Base-by-base conservation (phyloP, 352 stramenopile species). In the Phytophthora foliorum region DNA sequence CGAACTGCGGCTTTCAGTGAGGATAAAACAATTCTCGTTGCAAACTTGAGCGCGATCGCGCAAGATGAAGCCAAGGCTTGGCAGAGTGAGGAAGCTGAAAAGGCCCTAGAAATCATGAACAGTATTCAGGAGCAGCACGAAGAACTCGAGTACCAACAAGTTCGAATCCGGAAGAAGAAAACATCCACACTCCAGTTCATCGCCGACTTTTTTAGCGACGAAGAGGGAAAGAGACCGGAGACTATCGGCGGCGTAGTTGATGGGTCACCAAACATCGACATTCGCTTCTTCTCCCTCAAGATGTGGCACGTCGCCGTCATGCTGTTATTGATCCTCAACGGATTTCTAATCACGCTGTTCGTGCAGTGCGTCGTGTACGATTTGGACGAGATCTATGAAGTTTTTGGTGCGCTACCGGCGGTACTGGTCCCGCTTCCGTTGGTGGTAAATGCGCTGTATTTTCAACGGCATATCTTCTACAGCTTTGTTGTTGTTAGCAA, bases 221-320 rank as follows among this genome's bases (percentile, higher is more conserved):
- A 29, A 41, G 17, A 50, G 50, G 5, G 19, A 5, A 10, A 63
- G 44, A 17, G 50, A 3, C 2, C 38, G 25, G 48, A 70, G 3
- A 55, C 19, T 8, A 57, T 70, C 32, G 41, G 49, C 32, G 67
- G 61, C 2, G 60, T 70, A 9, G 38, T 62, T 1, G 24, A 56
- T 13, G 67, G 44, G 0, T 74, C 67, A 1, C 67, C 60, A 16
- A 52, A 13, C 14, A 62, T 71, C 21, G 70, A 66, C 8, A 67
- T 82, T 19, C 69, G 63, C n/a, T 88, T 77, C 62, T 89, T 89
- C 67, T 89, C 81, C 0, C 79, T 75, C 54, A 91, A 89, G 58
- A 72, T 74, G 17, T 89, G 82, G 80, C 82, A 92, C 31, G 86
- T 91, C 55, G 16, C 77, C 9, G 70, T 92, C 61, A 85, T 88